Conservation (phyloP, 805 yeast genomes). For the Ogataea paradorogensis region DNA sequence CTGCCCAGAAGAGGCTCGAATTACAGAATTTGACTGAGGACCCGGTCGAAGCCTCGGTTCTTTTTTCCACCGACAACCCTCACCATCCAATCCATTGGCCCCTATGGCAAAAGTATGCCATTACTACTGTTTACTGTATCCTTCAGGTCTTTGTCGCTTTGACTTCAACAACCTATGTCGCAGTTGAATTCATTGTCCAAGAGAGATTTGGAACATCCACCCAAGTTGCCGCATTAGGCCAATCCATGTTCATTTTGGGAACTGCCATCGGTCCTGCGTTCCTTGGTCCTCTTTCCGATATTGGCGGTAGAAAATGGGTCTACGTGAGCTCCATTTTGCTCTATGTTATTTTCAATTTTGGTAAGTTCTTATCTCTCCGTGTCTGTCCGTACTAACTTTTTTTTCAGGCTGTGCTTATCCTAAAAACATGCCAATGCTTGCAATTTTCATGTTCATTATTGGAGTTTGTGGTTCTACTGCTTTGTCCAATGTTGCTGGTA, state of each 20-base stretch:
- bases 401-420: constrained; percentile 31
- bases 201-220: constrained; percentile 26
- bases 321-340: constrained; percentile 32
- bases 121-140: constrained; percentile 27
- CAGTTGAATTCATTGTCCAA: constrained; percentile 30
- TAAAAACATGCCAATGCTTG: constrained; percentile 33
- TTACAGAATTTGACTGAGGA: constrained; percentile 25
- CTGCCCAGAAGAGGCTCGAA: constrained; percentile 23
- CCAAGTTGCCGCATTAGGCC: constrained; percentile 36
- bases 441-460: constrained; percentile 32
- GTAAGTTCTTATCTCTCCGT: constrained; percentile 15
- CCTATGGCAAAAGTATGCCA: constrained; percentile 23
- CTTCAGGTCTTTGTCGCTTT: constrained; percentile 32
- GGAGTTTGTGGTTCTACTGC: constrained; percentile 35
- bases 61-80: constrained; percentile 28
- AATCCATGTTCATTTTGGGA: constrained; percentile 36
- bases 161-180: constrained; percentile 34
- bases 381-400: constrained; percentile 4
- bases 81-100: constrained; percentile 36
- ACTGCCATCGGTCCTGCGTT: constrained; percentile 37
- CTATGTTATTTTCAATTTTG: constrained; percentile 32
- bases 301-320: constrained; percentile 38
- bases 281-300: constrained; percentile 36
- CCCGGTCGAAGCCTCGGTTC: constrained; percentile 30
- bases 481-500: constrained; percentile 36